Evolutionary conservation across 108 stramenopile species (phyloP), one percentile per base, ranked within the genome.

Genomic region (Nitzschia sp.): DNA sequence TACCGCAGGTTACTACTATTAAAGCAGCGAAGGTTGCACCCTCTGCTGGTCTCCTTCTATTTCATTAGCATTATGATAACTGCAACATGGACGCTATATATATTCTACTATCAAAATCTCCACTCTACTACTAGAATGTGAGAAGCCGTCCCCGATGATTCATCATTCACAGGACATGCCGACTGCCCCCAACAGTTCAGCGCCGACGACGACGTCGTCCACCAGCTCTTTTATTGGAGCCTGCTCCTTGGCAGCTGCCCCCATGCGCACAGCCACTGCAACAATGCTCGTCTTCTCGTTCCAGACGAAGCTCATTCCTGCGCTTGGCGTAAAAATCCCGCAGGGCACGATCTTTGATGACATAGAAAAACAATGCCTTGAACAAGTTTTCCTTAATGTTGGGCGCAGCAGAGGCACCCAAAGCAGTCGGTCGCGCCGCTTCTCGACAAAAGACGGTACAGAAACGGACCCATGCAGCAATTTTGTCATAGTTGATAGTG

Each of bases 381-480:
- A 83, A 87, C 53, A 82, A 68, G 19, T 80, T 63, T 13, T 87
- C 75, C 17, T 83, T 11, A 29, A 38, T 61, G 2, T 73, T 71
- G 25, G 53, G 61, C 15, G 49, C 46, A 21, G 59, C 57, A 21
- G 84, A 69, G 33, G 78, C 54, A 35, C 53, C 11, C 2, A 58
- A 58, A 11, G 69, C 45, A 3, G 21, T 21, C 57, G 59, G 26
- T 30, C 46, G 15, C 2, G 71, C 77, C 18, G 71, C 81, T 76
- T 64, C 80, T 35, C 17, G 26, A 34, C 57, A 78, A 72, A 86
- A 72, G 11, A 48, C 18, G 4, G 68, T 31, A 54, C 81, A 86
- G 59, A 90, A 87, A 13, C 86, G 61, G 29, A 90, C 74, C 85
- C 85, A 90, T 26, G 77, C 68, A 32, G 59, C 59, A n/a, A 87